Evolutionary conservation across 805 yeast species (phyloP), one percentile per base, ranked within the genome.

Genomic region (Ogataea allantospora): DNA sequence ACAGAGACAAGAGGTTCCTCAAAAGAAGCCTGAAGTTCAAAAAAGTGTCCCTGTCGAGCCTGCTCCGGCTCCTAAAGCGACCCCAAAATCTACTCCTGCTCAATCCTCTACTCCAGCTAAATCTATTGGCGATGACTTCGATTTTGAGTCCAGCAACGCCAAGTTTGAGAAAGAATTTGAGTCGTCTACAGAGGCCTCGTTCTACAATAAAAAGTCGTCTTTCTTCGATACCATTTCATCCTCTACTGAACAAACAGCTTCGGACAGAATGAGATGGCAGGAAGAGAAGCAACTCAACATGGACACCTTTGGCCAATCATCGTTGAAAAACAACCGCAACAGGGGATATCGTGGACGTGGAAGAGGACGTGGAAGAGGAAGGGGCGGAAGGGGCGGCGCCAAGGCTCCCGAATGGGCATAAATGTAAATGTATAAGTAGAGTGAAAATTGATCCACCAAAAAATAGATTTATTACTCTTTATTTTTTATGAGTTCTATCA

Each of bases 221-320:
- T 91, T 93, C 62, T 91, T 91, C 55, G 98, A 93, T 63, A 77
- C 75, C 44, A 77, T 91, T 40, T 83, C 95, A 8, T 76, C 88
- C 8, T 80, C 88, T 4, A 70, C 80, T 25, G 75, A 72, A 36
- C 71, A 71, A 33, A 55, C 63, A 17, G 55, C 60, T 7, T 60
- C 58, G 19, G 62, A 58, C 16, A 53, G 63, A 46, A 67, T 78
- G 76, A 73, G 79, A 54, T 82, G 95, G 80, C 66, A 73, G 31
- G 84, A 81, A 49, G 95, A 87, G 54, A 80, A 82, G 44, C 65
- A 65, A 31, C 71, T 85, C 55, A 88, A 88, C 58, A 54, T 78
- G 63, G 95, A 86, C 61, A 87, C 95, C 2, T 88, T 87, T 63
- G 95, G 96, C 15, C 83, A 84, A 62, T 63, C 80, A 6, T 70